Percentiles rank a stretch among this genome's conserved stretches.
Conservation (phyloP, 179 eudicot species). For the Spinacia oleracea region DNA sequence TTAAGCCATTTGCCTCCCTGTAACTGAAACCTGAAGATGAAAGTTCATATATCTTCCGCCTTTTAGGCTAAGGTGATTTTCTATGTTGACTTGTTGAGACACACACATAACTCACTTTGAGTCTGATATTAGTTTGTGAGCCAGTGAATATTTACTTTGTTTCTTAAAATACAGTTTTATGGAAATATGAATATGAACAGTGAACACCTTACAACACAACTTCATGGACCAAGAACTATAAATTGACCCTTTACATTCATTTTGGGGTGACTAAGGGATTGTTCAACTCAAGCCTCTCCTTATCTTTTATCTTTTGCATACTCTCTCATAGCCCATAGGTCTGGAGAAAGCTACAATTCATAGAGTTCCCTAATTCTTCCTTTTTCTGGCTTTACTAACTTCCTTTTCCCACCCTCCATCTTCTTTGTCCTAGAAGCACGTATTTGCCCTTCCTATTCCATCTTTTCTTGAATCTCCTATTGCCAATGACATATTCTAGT, state of each 20-base stretch:
- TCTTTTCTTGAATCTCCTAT: not conserved
- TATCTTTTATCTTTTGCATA: not conserved
- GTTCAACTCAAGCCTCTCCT: not conserved
- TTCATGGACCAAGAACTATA: not conserved
- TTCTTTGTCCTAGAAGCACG: not conserved
- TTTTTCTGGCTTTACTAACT: not conserved
- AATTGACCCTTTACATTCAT: not conserved
- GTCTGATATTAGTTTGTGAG: not conserved
- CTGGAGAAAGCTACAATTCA: not conserved
- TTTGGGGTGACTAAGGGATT: not conserved
- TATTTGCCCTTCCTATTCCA: not conserved
- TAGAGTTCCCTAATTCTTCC: not conserved
- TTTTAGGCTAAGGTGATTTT: not conserved
- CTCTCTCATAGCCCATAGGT: not conserved
- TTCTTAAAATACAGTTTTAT: not conserved
- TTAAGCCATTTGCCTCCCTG: not conserved
- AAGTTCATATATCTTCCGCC: not conserved
- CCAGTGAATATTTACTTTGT: not conserved
- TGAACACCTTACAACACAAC: not conserved
- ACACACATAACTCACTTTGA: not conserved
- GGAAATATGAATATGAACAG: not conserved
- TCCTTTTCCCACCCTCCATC: not conserved
- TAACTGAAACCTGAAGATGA: conserved; percentile 4
- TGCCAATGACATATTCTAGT: not conserved
- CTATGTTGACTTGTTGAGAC: not conserved